These are phyloP conservation scores for Rhodotorula kratochvilovae DNA, from an alignment of 768 basidiomycete genomes.

Conservation along the genomic window DNA sequence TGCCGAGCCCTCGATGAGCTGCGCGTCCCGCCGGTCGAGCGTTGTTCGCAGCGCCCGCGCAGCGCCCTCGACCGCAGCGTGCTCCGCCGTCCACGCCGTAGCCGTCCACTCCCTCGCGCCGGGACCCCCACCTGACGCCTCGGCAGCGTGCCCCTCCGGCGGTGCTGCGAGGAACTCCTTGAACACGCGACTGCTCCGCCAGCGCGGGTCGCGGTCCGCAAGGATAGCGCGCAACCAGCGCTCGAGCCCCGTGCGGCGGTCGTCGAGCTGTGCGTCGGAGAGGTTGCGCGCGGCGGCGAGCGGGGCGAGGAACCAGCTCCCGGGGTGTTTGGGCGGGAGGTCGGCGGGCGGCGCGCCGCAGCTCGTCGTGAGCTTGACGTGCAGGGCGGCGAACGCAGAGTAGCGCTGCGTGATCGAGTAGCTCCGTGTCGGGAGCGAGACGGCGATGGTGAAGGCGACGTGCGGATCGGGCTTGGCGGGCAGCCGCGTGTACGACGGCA, in stretches of 20 bases:
- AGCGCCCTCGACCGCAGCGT: slow-evolving; percentile 67
- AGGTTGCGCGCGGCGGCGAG: slow-evolving; percentile 56
- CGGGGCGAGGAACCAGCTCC: slow-evolving; percentile 53
- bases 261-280: slow-evolving; percentile 62
- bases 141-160: slow-evolving; percentile 50
- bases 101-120: slow-evolving; percentile 56
- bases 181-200: slow-evolving; percentile 74
- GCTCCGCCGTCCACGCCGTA: slow-evolving; percentile 85
- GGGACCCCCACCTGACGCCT: too few relatives aligned
- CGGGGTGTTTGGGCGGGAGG: slow-evolving; percentile 80
- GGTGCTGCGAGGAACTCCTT: slow-evolving; percentile 83
- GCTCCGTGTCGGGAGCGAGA: slow-evolving; percentile 80
- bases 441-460: slow-evolving; percentile 72
- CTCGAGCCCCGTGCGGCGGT: slow-evolving; percentile 72
- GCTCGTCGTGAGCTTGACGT: slow-evolving; percentile 73
- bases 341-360: slow-evolving; percentile 71
- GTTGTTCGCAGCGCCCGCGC: slow-evolving; percentile 78
- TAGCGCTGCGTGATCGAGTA: slow-evolving; percentile 94
- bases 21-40: slow-evolving; percentile 79
- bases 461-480: slow-evolving; percentile 52
- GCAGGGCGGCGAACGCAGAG: slow-evolving; percentile 85
- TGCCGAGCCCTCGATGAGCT: slow-evolving; percentile 67
- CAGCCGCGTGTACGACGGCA: slow-evolving; percentile 10
- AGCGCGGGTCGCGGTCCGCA: slow-evolving; percentile 70
- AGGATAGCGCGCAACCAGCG: slow-evolving; percentile 79